Evolutionary conservation across 108 stramenopile species (phyloP), one percentile per base, ranked within the genome.

Genomic region (Parietichytrium sp.): DNA sequence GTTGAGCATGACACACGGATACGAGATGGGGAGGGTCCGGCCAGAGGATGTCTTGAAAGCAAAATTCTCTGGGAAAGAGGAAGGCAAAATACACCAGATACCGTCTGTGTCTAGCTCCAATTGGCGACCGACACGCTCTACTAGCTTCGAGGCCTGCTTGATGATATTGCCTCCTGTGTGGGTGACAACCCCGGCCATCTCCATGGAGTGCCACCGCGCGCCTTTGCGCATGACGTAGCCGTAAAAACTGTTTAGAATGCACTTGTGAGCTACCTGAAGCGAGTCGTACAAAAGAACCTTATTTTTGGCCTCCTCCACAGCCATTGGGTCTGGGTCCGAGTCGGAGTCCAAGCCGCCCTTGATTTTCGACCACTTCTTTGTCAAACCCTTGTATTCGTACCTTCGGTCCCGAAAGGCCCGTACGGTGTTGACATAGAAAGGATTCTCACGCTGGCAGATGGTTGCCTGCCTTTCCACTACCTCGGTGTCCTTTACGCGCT

Each of bases 151-250:
- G 33, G 96, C 98, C 84, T 99, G 98, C 31, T 93, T 95, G 83
- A 99, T 99, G 26, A 99, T 90, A 82, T 94, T 91, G 13, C 96
- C 98, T 45, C 98, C 98, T 18, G 95, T 99, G 83, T 96, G 95
- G 7, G 98, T 99, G 15, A 99, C 98, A 80, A 99, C 97, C 10
- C 97, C 98, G 16, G 96, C 98, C 98, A 99, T 99, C 80, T 95
- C 93, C 98, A 99, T 99, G 4, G 94, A 95, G 31, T 97, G 90
- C 98, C 98, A 99, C n/a, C 98, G 87, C 6, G 98, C 97, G 48
- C 98, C 98, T 84, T 97, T 97, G 33, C 98, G 90, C 98, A 99
- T 99, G 31, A 99, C 98, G 83, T 99, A 99, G 26, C 98, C 98
- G 85, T 99, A 98, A 86, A 96, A 95, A 48, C 86, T 85, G 84